These are phyloP conservation scores for Diaporthe humulicola DNA, from an alignment of 2,329 filamentous ascomycete genomes.

Conservation along the genomic window DNA sequence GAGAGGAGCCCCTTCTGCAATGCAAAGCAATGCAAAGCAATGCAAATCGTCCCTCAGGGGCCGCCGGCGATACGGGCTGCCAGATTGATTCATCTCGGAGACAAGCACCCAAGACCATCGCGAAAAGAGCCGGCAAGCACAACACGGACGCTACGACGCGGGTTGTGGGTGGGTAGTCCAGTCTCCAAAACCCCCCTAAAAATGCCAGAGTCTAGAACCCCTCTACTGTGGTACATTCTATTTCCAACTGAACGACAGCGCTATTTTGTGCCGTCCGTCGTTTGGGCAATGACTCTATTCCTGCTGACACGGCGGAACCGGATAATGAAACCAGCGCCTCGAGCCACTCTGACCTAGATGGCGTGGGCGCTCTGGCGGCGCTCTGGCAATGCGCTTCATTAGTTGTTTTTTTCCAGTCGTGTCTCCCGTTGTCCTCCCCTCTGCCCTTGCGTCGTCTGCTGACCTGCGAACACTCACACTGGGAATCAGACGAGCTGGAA, in stretches of 20 bases:
- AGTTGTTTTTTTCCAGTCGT: neutral
- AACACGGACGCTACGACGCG: slow-evolving; percentile 21
- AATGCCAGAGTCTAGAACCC: slow-evolving; percentile 4
- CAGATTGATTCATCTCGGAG: slow-evolving; percentile 29
- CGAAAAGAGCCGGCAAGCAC: neutral
- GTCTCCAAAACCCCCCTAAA: neutral
- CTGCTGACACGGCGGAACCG: slow-evolving; percentile 15
- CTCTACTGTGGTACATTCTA: neutral
- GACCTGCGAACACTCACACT: neutral
- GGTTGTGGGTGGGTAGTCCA: neutral
- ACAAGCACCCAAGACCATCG: neutral
- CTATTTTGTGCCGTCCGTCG: slow-evolving; percentile 3
- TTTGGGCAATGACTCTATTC: slow-evolving; percentile 13
- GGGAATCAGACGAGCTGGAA: slow-evolving; percentile 5
- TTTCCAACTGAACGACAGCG: slow-evolving; percentile 6
- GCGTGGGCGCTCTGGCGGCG: neutral
- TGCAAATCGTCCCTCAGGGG: slow-evolving; percentile 6
- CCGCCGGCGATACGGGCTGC: slow-evolving; percentile 11
- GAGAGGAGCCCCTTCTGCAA: neutral
- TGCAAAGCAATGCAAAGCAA: too few relatives aligned
- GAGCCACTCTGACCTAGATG: neutral
- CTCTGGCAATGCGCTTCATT: slow-evolving; percentile 6
- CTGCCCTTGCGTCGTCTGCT: neutral
- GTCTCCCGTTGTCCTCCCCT: neutral
- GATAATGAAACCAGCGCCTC: slow-evolving; percentile 23